Conservation (phyloP, 371 early-diverging fungal genomes). For the Apophysomyces ossiformis region DNA sequence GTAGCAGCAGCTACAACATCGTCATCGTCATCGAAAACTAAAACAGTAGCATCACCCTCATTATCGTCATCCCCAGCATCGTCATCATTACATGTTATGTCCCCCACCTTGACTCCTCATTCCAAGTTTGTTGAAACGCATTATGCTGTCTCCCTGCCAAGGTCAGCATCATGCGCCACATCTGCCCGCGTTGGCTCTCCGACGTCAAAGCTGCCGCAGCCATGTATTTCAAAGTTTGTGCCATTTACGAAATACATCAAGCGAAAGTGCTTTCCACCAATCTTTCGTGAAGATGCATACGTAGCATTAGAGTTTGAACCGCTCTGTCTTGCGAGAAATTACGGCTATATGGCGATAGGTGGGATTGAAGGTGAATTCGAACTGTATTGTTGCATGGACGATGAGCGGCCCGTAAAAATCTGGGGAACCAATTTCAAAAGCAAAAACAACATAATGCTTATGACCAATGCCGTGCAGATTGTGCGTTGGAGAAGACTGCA, state of each 20-base stretch:
- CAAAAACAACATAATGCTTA: constrained; percentile 43
- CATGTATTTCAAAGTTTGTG: constrained; percentile 26
- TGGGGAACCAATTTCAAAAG: constrained; percentile 46
- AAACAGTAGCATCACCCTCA: background rate
- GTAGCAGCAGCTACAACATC: background rate
- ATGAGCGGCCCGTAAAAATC: constrained; percentile 31
- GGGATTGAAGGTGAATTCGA: constrained; percentile 51
- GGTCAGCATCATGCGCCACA: constrained; percentile 1
- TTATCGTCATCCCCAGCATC: background rate
- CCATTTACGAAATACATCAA: constrained; percentile 54
- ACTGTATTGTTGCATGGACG: constrained; percentile 55
- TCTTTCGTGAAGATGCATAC: constrained; percentile 34
- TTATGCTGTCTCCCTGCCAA: constrained; percentile 19
- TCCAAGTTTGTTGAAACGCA: constrained; percentile 23
- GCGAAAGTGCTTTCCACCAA: constrained; percentile 38
- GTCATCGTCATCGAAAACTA: background rate
- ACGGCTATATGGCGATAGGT: constrained; percentile 63
- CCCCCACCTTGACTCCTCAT: background rate
- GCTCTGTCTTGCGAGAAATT: constrained; percentile 55
- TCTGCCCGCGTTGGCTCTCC: constrained; percentile 15
- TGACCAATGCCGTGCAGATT: constrained; percentile 61
- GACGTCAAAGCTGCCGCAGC: constrained; percentile 17
- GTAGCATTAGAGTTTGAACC: constrained; percentile 42
- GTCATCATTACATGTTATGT: background rate
- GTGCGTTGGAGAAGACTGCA: constrained; percentile 49